These are phyloP conservation scores for Fonticula alba DNA, from an alignment of 78 protist species.

Conservation along the genomic window DNA sequence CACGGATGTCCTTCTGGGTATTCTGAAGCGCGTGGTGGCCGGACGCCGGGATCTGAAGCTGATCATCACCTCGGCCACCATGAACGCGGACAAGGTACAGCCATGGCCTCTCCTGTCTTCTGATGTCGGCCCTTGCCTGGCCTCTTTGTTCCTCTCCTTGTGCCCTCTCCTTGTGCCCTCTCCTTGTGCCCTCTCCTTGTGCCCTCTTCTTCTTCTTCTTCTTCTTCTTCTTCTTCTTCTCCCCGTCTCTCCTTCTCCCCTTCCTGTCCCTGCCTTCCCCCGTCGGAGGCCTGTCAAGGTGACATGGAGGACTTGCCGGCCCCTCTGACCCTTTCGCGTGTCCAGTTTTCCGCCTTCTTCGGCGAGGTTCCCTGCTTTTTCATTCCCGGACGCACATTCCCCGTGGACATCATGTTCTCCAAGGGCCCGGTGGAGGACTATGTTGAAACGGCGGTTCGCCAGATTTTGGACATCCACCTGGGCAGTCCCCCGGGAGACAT, in stretches of 20 bases:
- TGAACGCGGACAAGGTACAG: constrained; percentile 67
- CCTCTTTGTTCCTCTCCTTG: background rate
- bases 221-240: background rate
- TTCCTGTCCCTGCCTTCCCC: too few species aligned
- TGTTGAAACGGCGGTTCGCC: constrained; percentile 79
- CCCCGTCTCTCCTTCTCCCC: background rate
- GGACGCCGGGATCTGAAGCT: constrained; percentile 65
- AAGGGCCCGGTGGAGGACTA: constrained; percentile 57
- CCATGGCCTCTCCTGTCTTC: background rate
- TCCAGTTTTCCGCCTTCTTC: constrained; percentile 79
- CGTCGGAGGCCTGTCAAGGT: too few species aligned
- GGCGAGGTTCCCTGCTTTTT: constrained; percentile 67
- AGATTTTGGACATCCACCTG: constrained; percentile 18
- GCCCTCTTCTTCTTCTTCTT: background rate
- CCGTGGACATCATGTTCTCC: constrained; percentile 66
- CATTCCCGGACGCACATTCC: constrained; percentile 94
- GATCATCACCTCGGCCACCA: constrained; percentile 97
- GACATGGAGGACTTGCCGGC: too few species aligned
- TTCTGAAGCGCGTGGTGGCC: constrained; percentile 26
- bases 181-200: background rate
- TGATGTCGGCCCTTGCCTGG: too few species aligned
- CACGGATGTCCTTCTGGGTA: constrained; percentile 89
- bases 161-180: background rate
- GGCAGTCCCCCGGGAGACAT: constrained; percentile 73
- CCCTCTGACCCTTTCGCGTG: too few species aligned